Evolutionary conservation across 257 asterid species (phyloP).

Genomic region (Salvia rosmarinus): DNA sequence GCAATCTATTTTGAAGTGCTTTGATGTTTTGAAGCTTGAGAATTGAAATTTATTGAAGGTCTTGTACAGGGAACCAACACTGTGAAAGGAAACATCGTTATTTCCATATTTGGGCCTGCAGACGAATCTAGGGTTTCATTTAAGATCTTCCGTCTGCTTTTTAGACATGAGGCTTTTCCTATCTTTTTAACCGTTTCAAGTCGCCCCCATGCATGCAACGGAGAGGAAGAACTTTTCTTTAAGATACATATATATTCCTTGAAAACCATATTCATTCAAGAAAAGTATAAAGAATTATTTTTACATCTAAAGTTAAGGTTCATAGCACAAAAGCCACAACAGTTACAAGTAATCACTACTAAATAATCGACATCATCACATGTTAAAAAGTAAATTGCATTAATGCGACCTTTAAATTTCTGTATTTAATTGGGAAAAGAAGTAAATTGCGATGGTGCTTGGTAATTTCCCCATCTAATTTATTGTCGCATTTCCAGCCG

Average conservation of each 20-base stretch:
- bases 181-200: neutral
- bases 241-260: too few species aligned
- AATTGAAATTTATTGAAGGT: neutral
- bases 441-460: neutral
- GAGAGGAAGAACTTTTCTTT: neutral
- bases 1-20: too few species aligned
- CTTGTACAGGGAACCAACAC: neutral
- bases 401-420: too few species aligned
- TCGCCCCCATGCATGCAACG: constrained; percentile 21
- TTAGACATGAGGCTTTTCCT: neutral
- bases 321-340: neutral
- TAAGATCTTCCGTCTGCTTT: neutral
- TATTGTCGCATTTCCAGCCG: constrained; percentile 27
- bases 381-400: neutral
- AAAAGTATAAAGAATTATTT: neutral
- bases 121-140: constrained; percentile 13
- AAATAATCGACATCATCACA: constrained; percentile 16
- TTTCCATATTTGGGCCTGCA: constrained; percentile 16
- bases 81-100: constrained; percentile 10
- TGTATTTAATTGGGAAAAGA: too few species aligned
- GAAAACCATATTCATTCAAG: neutral
- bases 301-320: neutral
- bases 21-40: too few species aligned
- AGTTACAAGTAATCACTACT: constrained; percentile 14
- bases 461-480: constrained; percentile 35